Percentiles rank a stretch among this genome's conserved stretches.
These are phyloP conservation scores for Naganishia onofrii DNA, from an alignment of 768 basidiomycete genomes.

Conservation along the genomic window DNA sequence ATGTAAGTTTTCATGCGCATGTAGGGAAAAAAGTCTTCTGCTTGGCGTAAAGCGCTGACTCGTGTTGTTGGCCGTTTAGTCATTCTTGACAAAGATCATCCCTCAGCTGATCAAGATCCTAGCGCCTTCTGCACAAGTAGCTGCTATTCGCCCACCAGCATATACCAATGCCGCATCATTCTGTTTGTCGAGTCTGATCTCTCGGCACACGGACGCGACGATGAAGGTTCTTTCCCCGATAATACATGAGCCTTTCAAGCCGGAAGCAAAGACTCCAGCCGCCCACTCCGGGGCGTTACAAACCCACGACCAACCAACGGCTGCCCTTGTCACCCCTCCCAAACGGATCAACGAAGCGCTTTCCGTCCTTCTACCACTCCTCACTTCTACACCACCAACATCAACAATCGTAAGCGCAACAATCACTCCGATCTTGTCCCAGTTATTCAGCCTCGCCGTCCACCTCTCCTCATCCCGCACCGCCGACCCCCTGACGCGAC, in stretches of 20 bases:
- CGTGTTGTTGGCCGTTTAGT: not conserved
- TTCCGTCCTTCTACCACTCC: conserved; percentile 57
- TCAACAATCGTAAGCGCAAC: conserved; percentile 64
- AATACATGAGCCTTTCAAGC: conserved; percentile 39
- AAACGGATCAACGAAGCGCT: conserved; percentile 33
- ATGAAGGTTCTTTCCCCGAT: conserved; percentile 24
- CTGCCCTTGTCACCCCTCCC: conserved; percentile 58
- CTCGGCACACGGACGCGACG: not conserved
- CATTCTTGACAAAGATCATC: conserved; percentile 32
- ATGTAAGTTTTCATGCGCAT: conserved; percentile 58
- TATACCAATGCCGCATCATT: conserved; percentile 27
- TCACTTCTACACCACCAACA: conserved; percentile 76
- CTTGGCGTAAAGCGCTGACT: too few species aligned
- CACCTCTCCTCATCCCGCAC: conserved; percentile 57
- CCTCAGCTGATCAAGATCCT: conserved; percentile 26
- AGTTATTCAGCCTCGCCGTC: conserved; percentile 65
- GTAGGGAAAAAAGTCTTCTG: too few species aligned
- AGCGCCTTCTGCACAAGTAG: conserved; percentile 20
- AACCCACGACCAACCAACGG: too few species aligned
- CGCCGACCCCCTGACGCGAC: conserved; percentile 65
- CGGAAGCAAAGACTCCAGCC: conserved; percentile 43
- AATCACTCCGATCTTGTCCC: conserved; percentile 66
- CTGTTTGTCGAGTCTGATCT: not conserved
- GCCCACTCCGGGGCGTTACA: too few species aligned
- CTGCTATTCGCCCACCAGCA: conserved; percentile 36